Base-by-base conservation (phyloP, 495 filamentous ascomycete species). In the Sporormia fimetaria region DNA sequence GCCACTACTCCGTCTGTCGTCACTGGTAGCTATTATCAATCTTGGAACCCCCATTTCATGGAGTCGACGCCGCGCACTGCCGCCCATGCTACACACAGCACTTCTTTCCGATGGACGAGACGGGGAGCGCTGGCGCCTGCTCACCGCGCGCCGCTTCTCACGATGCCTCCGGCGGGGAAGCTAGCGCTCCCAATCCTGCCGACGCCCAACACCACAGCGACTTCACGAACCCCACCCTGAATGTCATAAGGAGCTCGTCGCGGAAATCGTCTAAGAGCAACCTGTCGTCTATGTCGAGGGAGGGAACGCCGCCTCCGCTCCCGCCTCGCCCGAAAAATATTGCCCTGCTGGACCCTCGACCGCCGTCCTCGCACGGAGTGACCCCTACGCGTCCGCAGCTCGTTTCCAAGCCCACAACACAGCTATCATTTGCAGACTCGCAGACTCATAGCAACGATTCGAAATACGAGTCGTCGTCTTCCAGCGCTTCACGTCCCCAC, bases 331-430 rank as follows among this genome's bases (percentile, higher is more conserved):
- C 51, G 17, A 45, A 30, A 37, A 50, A 32, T 10, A n/a, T 25
- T 9, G 15, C 15, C 16, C 23, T 43, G 5, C 41, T 51, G 1
- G 47, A 44, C 18, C 44, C 42, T n/a, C 36, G 51, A 21, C 51
- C 51, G 0, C 28, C 30, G 3, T 51, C 51, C 0, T 50, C 51
- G 20, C 45, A 48, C 14, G 46, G 42, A 3, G 23, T 37, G 6
- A 21, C 37, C 4, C 39, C 36, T 6, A 15, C 49, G 15, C 35
- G 49, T 43, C 44, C 41, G 15, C 22, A 32, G 37, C 55, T 90
- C 25, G 80, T 76, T 40, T 78, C 80, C 2, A 76, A 76, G 44
- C 75, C 87, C 21, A 95, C 87, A 7, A 94, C 84, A 0, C 84
- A 85, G 5, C 51, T 95, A 9, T 83, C 83, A 0, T 69, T 80